These are phyloP conservation scores for Ceratobasidium sp. DNA, from an alignment of 1,284 basidiomycete species.

Conservation along the genomic window DNA sequence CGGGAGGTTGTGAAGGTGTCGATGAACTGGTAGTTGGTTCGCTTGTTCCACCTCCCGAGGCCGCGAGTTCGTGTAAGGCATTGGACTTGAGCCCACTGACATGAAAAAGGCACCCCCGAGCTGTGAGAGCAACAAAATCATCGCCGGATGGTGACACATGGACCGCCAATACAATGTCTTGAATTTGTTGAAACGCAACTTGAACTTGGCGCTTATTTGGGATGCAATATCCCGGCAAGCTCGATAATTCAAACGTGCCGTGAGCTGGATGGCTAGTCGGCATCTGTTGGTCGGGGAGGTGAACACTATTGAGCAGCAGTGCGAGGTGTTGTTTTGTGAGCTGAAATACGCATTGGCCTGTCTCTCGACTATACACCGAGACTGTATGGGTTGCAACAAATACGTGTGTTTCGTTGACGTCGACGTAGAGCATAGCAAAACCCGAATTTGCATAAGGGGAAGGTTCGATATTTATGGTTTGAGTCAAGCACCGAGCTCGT, in stretches of 20 bases:
- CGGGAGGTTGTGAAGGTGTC: background rate
- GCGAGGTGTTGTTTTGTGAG: conserved; percentile 1
- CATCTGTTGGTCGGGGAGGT: background rate
- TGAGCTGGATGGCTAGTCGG: background rate
- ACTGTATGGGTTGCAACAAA: conserved; percentile 18
- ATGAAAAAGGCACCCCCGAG: conserved; percentile 17
- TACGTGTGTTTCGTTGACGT: conserved; percentile 25
- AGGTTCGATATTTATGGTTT: conserved; percentile 23
- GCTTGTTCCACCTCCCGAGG: background rate
- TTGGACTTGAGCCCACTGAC: background rate
- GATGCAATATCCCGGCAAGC: background rate
- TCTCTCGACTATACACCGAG: conserved; percentile 24
- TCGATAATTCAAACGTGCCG: background rate
- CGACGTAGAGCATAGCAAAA: background rate
- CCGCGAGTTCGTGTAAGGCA: background rate
- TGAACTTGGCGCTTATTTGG: background rate
- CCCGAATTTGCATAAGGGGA: background rate
- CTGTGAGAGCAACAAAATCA: conserved; percentile 25
- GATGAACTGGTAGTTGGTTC: background rate
- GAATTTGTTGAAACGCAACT: background rate
- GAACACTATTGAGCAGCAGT: background rate
- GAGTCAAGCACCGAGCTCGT: conserved; percentile 1
- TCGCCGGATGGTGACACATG: conserved; percentile 30
- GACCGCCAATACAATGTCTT: conserved; percentile 10
- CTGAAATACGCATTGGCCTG: conserved; percentile 27